Evolutionary conservation across 108 stramenopile species (phyloP), one percentile per base, ranked within the genome.

Genomic region (Skeletonema tropicum): DNA sequence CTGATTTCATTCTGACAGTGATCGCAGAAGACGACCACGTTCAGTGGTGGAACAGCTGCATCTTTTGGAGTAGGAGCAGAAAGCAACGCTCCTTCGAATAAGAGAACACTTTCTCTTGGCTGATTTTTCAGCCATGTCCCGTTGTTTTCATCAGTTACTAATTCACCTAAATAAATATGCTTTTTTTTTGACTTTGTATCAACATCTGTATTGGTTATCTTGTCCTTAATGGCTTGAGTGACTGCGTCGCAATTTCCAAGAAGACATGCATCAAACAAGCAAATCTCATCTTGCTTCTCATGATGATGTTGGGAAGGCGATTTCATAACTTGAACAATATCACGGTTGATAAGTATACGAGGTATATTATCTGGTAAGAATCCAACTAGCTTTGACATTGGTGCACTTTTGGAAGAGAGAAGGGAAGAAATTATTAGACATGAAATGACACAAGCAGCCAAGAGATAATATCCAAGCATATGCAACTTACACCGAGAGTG

Each of bases 231-330:
- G 32, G 83, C 84, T 9, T 88, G 68, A 3, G 88, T 85, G 10
- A 96, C 83, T 68, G 92, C 92, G 67, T 96, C 94, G 65, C 94
- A 96, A 80, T 85, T 92, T 6, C 94, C 94, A 60, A 95, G 77
- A 36, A 95, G 69, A 60, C 91, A 92, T 7, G 85, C 87, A 80
- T 93, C 89, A 75, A 93, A 96, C 1, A 82, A 88, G 41, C 82
- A 76, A 7, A 84, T 49, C 11, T 87, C 74, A 70, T 60, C 39
- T 32, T 61, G 60, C 6, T 52, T 49, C 21, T 88, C 76, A 58
- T 74, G n/a, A n/a, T n/a, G n/a, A n/a, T n/a, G 21, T 17, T 77
- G 74, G 10, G 76, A 64, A 4, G n/a, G 3, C 9, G n/a, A 8
- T 21, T 57, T 73, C 15, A 73, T 48, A 35, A 90, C 89, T 78